A percentile compares a stretch with the other conserved stretches of the same genome.
These are phyloP conservation scores for Candida alai DNA, from an alignment of 805 yeast genomes.

Conservation along the genomic window DNA sequence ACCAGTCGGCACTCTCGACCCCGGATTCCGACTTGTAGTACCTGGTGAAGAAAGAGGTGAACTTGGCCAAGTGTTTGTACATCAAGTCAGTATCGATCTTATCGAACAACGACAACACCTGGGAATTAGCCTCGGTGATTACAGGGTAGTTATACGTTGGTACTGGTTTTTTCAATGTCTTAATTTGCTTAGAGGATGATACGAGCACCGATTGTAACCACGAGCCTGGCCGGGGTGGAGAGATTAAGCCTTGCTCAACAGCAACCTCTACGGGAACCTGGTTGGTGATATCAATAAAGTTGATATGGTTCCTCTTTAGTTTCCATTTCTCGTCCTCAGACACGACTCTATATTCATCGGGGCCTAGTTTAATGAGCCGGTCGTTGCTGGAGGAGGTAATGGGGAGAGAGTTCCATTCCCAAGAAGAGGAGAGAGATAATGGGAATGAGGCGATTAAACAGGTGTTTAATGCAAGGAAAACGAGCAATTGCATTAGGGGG, in stretches of 20 bases:
- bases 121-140: constrained; percentile 27
- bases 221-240: constrained; percentile 7
- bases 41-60: constrained; percentile 70
- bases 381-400: too few species aligned
- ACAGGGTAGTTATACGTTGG: constrained; percentile 52
- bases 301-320: constrained; percentile 41
- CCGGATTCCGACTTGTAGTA: constrained; percentile 76
- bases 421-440: too few species aligned
- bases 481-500: too few species aligned
- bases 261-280: constrained; percentile 37
- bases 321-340: constrained; percentile 34
- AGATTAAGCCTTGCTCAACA: constrained; percentile 20
- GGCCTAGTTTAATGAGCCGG: constrained; percentile 34
- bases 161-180: constrained; percentile 19
- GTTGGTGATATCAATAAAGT: constrained; percentile 64
- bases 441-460: constrained; percentile 8
- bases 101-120: constrained; percentile 39
- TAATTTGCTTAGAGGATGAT: constrained; percentile 25
- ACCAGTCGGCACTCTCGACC: constrained; percentile 66
- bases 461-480: constrained; percentile 2
- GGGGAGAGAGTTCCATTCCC: too few species aligned
- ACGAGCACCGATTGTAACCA: constrained; percentile 14
- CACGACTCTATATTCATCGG: constrained; percentile 26
- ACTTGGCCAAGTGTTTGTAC: constrained; percentile 51
- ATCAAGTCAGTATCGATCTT: constrained; percentile 46